Conservation (phyloP, 2,329 filamentous ascomycete genomes). For the Diaporthe citri region DNA sequence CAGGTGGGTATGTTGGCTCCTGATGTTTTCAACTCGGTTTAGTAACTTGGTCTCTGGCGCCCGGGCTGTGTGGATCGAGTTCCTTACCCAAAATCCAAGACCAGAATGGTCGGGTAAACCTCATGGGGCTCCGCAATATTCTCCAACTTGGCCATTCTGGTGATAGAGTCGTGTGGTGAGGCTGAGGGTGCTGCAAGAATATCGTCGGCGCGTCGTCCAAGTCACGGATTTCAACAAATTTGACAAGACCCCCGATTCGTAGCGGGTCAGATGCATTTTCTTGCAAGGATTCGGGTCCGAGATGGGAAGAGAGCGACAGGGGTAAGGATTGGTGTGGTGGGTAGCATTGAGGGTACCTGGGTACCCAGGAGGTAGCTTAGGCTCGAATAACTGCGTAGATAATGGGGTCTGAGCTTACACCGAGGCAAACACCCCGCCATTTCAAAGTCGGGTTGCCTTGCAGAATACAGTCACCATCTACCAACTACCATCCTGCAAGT, state of each 20-base stretch:
- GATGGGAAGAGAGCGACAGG: constrained; percentile 37
- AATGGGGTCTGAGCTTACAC: not conserved
- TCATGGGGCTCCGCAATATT: constrained; percentile 45
- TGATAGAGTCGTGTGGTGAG: constrained; percentile 1
- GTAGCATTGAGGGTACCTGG: not conserved
- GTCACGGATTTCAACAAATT: constrained; percentile 34
- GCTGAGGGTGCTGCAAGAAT: not conserved
- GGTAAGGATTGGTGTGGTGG: constrained; percentile 35
- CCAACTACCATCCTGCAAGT: not conserved
- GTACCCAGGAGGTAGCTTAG: not conserved
- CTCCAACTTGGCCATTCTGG: constrained; percentile 38
- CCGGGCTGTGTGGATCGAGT: constrained; percentile 65
- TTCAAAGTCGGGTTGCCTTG: not conserved
- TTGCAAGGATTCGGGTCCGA: constrained; percentile 31
- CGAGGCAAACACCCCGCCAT: constrained; percentile 7
- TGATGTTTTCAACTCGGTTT: constrained; percentile 5
- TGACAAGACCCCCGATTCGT: not conserved
- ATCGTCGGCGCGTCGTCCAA: constrained; percentile 24
- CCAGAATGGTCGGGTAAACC: constrained; percentile 71
- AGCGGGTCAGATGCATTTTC: constrained; percentile 24
- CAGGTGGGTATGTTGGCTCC: constrained; percentile 41
- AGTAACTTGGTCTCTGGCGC: not conserved
- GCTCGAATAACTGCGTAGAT: not conserved
- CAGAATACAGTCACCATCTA: not conserved
- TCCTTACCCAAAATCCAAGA: constrained; percentile 77